Percentiles rank a stretch among this genome's conserved stretches.
Evolutionary conservation across 352 stramenopile genomes (phyloP).

Genomic region (Phytophthora cajani): DNA sequence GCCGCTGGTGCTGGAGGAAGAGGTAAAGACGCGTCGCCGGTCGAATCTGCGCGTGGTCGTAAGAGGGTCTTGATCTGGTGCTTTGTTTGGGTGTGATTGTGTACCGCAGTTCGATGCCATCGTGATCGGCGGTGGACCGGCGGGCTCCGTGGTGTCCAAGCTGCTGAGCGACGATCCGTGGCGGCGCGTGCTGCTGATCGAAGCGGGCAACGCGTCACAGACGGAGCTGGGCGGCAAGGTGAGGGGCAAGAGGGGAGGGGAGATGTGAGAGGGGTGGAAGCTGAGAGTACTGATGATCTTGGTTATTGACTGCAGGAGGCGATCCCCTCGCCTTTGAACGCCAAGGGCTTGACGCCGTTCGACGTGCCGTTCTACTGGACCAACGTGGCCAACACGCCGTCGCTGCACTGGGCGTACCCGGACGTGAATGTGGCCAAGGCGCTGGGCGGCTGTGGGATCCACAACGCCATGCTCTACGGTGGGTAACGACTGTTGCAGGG

Average conservation of each 20-base stretch:
- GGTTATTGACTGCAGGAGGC: slow-evolving; percentile 31
- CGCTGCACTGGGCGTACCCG: slow-evolving; percentile 78
- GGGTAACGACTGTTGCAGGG: not conserved
- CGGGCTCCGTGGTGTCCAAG: slow-evolving; percentile 62
- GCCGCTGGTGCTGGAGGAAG: slow-evolving; percentile 29
- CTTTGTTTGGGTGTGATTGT: not conserved
- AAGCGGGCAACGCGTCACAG: slow-evolving; percentile 68
- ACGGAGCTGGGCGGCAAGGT: slow-evolving; percentile 62
- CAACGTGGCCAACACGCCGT: slow-evolving; percentile 73
- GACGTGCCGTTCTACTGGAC: slow-evolving; percentile 90
- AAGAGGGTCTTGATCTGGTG: not conserved
- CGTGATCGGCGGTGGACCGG: slow-evolving; percentile 64
- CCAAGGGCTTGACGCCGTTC: slow-evolving; percentile 68
- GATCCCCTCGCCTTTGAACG: slow-evolving; percentile 50
- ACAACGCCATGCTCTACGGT: slow-evolving; percentile 94
- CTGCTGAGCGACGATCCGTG: slow-evolving; percentile 59
- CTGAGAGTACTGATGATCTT: not conserved
- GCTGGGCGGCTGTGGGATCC: slow-evolving; percentile 87
- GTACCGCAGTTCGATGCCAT: slow-evolving; percentile 65
- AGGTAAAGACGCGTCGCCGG: slow-evolving; percentile 25
- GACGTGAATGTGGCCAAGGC: slow-evolving; percentile 86
- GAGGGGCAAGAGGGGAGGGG: not conserved
- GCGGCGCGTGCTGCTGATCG: slow-evolving; percentile 71
- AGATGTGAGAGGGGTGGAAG: not conserved
- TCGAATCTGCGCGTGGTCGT: not conserved